Evolutionary conservation across 2,329 filamentous ascomycete genomes (phyloP), one percentile per base, ranked within the genome.

Genomic region (Ilyonectria destructans): DNA sequence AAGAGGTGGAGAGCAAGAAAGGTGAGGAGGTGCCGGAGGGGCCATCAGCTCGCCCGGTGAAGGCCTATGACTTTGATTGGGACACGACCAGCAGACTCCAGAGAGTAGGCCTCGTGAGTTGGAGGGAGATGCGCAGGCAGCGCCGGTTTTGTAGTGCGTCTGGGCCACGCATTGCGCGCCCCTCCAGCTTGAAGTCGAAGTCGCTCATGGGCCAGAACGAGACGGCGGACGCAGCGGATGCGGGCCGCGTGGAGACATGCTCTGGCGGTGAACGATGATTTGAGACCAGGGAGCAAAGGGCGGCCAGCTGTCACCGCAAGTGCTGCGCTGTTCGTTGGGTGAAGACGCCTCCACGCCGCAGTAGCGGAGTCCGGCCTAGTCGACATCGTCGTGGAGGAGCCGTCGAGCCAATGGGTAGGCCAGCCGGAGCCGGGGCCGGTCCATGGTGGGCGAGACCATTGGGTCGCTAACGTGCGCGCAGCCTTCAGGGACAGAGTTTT

Each of bases 271-370:
- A 71, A 71, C 69, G 64, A 68, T 66, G 67, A 58, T 62, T 54
- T 51, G 63, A 63, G 73, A 73, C 74, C 70, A 67, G 71, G 70
- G 71, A 64, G 63, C 37, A 54, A 58, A 43, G 29, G 64, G 67
- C 51, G 56, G 73, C 70, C 73, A 75, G 73, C 63, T 75, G 74
- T 76, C 74, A 76, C 74, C 74, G 74, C 74, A 75, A 76, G 74
- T 72, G 68, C 71, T 69, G 68, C 67, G 61, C 48, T 65, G 48
- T 59, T 70, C 60, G 70, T 74, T 75, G 70, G 71, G 40, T 63
- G 67, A 73, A 54, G 46, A 33, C 23, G 48, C 46, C 45, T 68
- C 60, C 45, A 40, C 62, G 70, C 68, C 64, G 71, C 69, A 62
- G 45, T 40, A 66, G 67, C 62, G 71, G 71, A 67, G 71, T 54